phyloP scores from a whole-genome alignment of 345 rosid species.

The Geranium brycei region DNA sequence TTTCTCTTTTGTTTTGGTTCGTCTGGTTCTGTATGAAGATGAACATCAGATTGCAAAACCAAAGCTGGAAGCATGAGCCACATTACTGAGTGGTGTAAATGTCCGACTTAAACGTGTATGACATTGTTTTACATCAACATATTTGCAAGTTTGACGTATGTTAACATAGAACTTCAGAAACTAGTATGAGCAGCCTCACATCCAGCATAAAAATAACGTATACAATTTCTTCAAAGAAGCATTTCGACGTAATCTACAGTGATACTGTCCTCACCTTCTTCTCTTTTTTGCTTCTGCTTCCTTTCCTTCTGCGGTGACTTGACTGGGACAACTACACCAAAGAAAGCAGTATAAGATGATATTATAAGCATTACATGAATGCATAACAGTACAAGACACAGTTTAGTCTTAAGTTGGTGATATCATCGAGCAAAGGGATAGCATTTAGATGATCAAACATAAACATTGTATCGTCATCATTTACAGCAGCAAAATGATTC shows the following conservation, averaged over 20 bases:
- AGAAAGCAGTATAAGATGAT: background rate
- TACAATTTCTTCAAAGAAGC: background rate
- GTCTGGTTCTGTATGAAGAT: constrained; percentile 24
- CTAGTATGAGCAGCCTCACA: background rate
- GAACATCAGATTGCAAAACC: background rate
- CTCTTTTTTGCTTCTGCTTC: constrained; percentile 18
- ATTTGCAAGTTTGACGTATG: background rate
- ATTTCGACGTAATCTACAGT: background rate
- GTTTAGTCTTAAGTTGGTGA: background rate
- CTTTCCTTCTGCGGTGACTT: constrained; percentile 17
- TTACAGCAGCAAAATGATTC: background rate
- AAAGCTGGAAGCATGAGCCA: background rate
- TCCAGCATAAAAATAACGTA: background rate
- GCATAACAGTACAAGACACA: background rate
- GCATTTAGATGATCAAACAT: background rate
- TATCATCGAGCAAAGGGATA: background rate
- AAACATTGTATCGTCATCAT: background rate
- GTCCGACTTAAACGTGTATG: background rate
- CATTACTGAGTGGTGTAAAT: too few species aligned
- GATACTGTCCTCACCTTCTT: constrained; percentile 23
- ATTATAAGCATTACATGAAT: background rate
- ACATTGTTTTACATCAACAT: background rate
- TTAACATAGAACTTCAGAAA: background rate
- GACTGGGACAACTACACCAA: constrained; percentile 12
- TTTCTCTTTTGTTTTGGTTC: constrained; percentile 35